Evolutionary conservation across 75 land plant species (phyloP), one percentile per base, ranked within the genome.

Genomic region (Sequoia sempervirens): DNA sequence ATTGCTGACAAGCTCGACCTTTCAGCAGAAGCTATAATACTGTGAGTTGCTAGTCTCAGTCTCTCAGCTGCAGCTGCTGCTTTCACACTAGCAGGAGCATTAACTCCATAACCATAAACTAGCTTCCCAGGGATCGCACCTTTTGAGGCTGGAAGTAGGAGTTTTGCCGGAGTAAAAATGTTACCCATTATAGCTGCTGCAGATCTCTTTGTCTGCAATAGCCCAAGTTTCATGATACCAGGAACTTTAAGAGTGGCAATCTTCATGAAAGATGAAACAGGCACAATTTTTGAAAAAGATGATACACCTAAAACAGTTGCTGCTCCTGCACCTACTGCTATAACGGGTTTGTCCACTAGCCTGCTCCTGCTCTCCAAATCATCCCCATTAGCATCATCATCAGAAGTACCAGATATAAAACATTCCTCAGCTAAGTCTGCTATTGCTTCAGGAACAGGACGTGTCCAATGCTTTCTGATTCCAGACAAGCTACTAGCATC

Each of bases 301-400:
- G 97, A 92, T 79, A 86, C 87, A 14, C 99, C 99, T 37, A 96
- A 40, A 85, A 91, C 83, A 28, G 97, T 97, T 52, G 93, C 91
- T 37, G 97, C 99, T 26, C 97, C 94, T 46, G 95, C 99, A 20
- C 95, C 96, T 64, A 96, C 92, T 54, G 96, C 94, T 68, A 96
- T 90, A 26, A 90, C 91, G 34, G 98, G 89, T 69, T 90, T 93
- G 78, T 85, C 88, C 12, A 89, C 47, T 34, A 94, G 80, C 75
- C 43, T 89, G 7, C 80, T 82, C 12, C 46, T 36, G 12, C 74
- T 36, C 10, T 87, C 75, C 58, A 81, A 47, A 17, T 12, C 40
- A 43, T 37, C 50, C 23, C 37, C 86, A 74, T 82, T 84, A 30
- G 86, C 83, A 14, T 32, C 86, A 41, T 90, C 75, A 5, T 88